phyloP scores from a whole-genome alignment of 139 green algal genomes.

The Coccomyxa sp. region DNA sequence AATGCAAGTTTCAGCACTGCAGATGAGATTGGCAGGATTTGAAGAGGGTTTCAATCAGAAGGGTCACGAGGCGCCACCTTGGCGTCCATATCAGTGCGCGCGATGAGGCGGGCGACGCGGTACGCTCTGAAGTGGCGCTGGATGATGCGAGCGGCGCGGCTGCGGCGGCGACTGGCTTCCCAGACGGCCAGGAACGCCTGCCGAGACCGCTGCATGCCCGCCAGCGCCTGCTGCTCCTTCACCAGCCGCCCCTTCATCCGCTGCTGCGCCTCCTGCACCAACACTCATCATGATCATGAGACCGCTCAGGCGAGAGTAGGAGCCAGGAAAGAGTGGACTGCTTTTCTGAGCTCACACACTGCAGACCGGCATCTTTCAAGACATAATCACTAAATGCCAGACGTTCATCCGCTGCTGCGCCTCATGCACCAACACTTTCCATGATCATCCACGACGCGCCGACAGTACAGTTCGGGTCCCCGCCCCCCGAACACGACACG shows the following conservation, averaged over 20 bases:
- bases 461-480: too few species aligned
- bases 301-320: neutral
- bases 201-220: conserved; percentile 8
- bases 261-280: conserved; percentile 7
- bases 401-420: neutral
- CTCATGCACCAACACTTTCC: neutral
- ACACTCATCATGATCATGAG: too few species aligned
- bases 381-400: neutral
- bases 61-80: neutral
- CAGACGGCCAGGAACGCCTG: conserved; percentile 1
- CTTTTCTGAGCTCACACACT: neutral
- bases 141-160: conserved; percentile 31
- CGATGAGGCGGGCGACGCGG: conserved; percentile 15
- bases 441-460: neutral
- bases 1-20: too few species aligned
- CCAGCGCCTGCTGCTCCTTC: conserved; percentile 9
- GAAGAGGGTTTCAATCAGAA: too few species aligned
- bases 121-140: conserved; percentile 31
- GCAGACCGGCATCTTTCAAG: neutral
- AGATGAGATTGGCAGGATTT: too few species aligned
- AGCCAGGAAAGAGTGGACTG: neutral
- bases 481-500: too few species aligned
- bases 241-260: neutral
- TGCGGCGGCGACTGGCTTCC: conserved; percentile 4
- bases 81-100: neutral